Conservation (phyloP, 768 basidiomycete genomes). For the Suillus subluteus region DNA sequence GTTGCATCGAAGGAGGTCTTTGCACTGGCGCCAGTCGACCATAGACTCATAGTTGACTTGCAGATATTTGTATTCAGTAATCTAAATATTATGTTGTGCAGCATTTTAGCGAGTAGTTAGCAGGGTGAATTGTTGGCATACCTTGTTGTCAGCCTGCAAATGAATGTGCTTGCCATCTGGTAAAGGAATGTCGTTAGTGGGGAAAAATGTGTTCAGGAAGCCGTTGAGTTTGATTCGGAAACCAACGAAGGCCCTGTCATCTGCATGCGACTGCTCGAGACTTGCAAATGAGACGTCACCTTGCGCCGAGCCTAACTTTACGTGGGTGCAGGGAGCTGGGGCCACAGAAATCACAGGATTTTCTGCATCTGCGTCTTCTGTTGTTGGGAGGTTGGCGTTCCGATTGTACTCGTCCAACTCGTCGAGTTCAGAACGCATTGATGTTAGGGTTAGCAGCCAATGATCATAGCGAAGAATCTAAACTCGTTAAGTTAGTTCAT, state of each 20-base stretch:
- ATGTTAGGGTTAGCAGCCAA: not conserved
- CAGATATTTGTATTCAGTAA: conserved; percentile 29
- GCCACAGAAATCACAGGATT: not conserved
- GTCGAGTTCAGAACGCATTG: not conserved
- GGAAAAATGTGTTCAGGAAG: conserved; percentile 6
- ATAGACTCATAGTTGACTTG: conserved; percentile 32
- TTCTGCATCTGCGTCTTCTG: not conserved
- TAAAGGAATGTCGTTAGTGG: too few relatives aligned
- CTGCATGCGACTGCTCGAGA: conserved; percentile 5
- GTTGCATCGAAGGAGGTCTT: conserved; percentile 34
- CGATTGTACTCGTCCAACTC: not conserved
- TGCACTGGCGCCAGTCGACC: conserved; percentile 31
- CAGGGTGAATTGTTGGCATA: not conserved
- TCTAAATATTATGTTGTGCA: conserved; percentile 15
- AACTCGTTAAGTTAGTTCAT: not conserved
- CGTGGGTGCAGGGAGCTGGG: conserved; percentile 7
- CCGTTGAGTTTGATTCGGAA: conserved; percentile 10
- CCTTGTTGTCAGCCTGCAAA: conserved; percentile 10
- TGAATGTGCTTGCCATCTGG: not conserved
- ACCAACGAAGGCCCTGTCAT: conserved; percentile 1
- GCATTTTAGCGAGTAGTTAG: conserved; percentile 4
- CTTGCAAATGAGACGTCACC: conserved; percentile 3
- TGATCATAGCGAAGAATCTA: not conserved
- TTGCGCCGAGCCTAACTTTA: conserved; percentile 12
- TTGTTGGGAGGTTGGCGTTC: not conserved